Percentiles rank a stretch among this genome's conserved stretches.
These are phyloP conservation scores for Microstegium vimineum DNA, from an alignment of 176 grass and related monocot species.

Conservation along the genomic window DNA sequence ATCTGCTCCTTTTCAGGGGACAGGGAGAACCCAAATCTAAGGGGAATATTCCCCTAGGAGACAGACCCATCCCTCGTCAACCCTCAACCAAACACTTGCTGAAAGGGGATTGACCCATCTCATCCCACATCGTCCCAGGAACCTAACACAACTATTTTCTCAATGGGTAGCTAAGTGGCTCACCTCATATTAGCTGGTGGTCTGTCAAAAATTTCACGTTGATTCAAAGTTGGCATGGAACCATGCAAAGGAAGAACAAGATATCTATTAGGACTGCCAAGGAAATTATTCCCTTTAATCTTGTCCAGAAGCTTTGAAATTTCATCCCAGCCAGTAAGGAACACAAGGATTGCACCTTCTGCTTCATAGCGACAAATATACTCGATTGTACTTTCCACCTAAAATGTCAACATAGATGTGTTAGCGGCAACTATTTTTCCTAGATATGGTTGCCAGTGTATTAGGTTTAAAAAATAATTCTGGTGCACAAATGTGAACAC, in stretches of 20 bases:
- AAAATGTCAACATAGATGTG: conserved; percentile 23
- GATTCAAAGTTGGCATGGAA: conserved; percentile 95
- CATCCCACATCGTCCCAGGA: neutral
- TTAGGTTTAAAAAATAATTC: neutral
- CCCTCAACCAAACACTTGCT: neutral
- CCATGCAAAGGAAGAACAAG: conserved; percentile 87
- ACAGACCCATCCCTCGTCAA: neutral
- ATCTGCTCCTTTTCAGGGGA: neutral
- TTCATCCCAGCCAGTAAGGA: conserved; percentile 97
- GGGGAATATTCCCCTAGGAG: neutral
- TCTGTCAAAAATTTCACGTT: conserved; percentile 96
- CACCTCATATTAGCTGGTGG: conserved; percentile 75
- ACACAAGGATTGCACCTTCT: conserved; percentile 93
- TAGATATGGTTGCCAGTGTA: neutral
- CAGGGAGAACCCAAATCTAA: neutral
- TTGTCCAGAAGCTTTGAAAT: conserved; percentile 92
- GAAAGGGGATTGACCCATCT: neutral
- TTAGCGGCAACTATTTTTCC: neutral
- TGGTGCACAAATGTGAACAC: neutral
- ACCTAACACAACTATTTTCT: conserved; percentile 1
- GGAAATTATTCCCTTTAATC: conserved; percentile 72
- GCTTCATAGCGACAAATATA: conserved; percentile 78
- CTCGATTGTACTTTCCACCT: conserved; percentile 92
- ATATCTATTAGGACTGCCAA: conserved; percentile 72
- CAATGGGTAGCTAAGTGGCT: neutral